Evolutionary conservation across 768 basidiomycete genomes (phyloP), one percentile per base, ranked within the genome.

Genomic region (Naganishia vishniacii): DNA sequence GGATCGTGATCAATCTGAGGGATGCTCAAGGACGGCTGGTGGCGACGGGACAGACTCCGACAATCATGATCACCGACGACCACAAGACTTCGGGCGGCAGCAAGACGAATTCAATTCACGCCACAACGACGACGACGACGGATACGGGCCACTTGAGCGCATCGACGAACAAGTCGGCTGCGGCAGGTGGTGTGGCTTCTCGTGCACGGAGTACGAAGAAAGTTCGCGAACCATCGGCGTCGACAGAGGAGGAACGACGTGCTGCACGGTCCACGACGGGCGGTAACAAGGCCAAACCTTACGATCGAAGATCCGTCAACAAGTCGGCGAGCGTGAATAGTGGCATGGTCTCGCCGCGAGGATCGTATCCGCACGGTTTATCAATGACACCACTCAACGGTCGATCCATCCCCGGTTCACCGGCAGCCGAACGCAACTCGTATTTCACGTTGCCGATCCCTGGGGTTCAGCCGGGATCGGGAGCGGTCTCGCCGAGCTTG

Each of bases 1-100:
- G 88, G 73, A 85, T 98, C 65, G 86, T 88, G 69, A 88, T 97
- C 75, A 84, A 85, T 20, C 83, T 99, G 81, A 83, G 85, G 74
- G 89, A 95, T 70, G 80, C 85, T 70, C 80, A 79, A 26, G 93
- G 92, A 2, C 83, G 87, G 23, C 78, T 90, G 49, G 84, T 98
- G 59, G 93, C 89, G 15, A 82, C 83, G 8, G 91, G 91, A 4
- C 83, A 81, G 60, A 89, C 91, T 1, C 84, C 86, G 31, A 91
- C 94, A 3, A 92, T 99, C 69, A 93, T 98, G 86, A 98, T 98
- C 69, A 99, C 94, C 1, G 95, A 99, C 80, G 95, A 99, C 77
- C 95, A 99, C 80, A 99, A 99, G 79, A 91, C 89, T 60, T 37
- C 71, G 61, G 59, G n/a, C n/a, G n/a, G 47, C 59, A n/a, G 4